phyloP scores from a whole-genome alignment of 1,284 basidiomycete genomes.

The Ceratobasidium theobromae region DNA sequence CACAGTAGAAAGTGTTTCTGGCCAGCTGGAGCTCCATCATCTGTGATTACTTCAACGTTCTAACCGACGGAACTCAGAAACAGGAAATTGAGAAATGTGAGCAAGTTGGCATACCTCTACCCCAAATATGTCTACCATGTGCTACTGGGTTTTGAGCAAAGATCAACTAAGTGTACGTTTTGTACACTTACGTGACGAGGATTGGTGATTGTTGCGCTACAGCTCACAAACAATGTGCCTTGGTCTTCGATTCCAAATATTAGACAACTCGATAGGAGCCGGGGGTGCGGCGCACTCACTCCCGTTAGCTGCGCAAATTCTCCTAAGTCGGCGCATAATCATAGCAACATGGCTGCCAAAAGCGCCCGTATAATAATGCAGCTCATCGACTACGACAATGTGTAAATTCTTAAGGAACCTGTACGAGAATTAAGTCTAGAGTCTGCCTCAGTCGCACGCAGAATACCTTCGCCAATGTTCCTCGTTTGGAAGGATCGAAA shows the following conservation, averaged over 20 bases:
- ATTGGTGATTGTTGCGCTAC: conserved; percentile 85
- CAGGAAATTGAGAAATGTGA: neutral
- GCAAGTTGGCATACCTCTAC: conserved; percentile 48
- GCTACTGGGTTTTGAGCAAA: conserved; percentile 41
- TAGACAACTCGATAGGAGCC: neutral
- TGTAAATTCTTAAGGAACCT: conserved; percentile 76
- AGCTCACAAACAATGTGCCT: conserved; percentile 73
- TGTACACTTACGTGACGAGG: conserved; percentile 50
- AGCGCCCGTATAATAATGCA: conserved; percentile 76
- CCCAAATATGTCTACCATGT: conserved; percentile 77
- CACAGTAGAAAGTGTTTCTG: conserved; percentile 77
- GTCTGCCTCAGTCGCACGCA: neutral
- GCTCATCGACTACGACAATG: conserved; percentile 80
- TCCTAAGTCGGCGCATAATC: conserved; percentile 71
- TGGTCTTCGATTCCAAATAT: conserved; percentile 50
- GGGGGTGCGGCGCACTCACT: conserved; percentile 52
- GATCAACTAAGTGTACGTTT: neutral
- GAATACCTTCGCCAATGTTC: conserved; percentile 75
- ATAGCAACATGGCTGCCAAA: conserved; percentile 82
- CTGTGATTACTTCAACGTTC: conserved; percentile 68
- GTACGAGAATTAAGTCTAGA: neutral
- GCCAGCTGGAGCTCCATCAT: conserved; percentile 84
- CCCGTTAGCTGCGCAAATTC: conserved; percentile 82
- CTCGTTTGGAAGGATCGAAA: conserved; percentile 82
- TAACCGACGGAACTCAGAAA: conserved; percentile 36